Conservation (phyloP, 2,329 filamentous ascomycete genomes). For the Xylariaceae sp. region DNA sequence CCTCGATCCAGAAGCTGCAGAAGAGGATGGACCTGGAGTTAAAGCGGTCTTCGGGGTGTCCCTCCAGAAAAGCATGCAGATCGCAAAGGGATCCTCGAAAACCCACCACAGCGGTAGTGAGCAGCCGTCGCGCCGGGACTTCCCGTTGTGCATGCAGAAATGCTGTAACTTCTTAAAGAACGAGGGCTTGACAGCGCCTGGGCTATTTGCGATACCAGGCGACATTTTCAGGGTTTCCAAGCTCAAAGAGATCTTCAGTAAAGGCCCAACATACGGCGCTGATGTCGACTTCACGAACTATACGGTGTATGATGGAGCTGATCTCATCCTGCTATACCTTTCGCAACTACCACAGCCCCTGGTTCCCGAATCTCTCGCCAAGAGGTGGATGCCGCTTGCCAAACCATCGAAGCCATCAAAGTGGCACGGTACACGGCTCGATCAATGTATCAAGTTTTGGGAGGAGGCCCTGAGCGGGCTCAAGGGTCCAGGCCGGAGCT, state of each 20-base stretch:
- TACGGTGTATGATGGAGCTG: constrained; percentile 39
- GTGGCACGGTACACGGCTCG: constrained; percentile 33
- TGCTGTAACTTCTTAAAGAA: constrained; percentile 37
- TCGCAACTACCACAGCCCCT: constrained; percentile 38
- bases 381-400: constrained; percentile 39
- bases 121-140: constrained; percentile 35
- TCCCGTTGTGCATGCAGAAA: constrained; percentile 39
- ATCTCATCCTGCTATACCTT: constrained; percentile 37
- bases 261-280: constrained; percentile 35
- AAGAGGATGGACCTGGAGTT: constrained; percentile 22
- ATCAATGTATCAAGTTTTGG: constrained; percentile 44
- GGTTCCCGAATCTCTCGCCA: constrained; percentile 35
- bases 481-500: constrained; percentile 33
- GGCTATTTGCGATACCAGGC: constrained; percentile 37
- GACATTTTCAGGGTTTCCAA: constrained; percentile 32
- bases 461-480: constrained; percentile 40
- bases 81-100: constrained; percentile 37
- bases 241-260: constrained; percentile 37
- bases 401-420: constrained; percentile 36
- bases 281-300: constrained; percentile 35
- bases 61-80: constrained; percentile 36
- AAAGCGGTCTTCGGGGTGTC: constrained; percentile 38
- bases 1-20: constrained; percentile 27
- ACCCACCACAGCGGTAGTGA: constrained; percentile 36
- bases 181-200: constrained; percentile 32